Base-by-base conservation (phyloP, 352 stramenopile species). In the Phytophthora foliorum region DNA sequence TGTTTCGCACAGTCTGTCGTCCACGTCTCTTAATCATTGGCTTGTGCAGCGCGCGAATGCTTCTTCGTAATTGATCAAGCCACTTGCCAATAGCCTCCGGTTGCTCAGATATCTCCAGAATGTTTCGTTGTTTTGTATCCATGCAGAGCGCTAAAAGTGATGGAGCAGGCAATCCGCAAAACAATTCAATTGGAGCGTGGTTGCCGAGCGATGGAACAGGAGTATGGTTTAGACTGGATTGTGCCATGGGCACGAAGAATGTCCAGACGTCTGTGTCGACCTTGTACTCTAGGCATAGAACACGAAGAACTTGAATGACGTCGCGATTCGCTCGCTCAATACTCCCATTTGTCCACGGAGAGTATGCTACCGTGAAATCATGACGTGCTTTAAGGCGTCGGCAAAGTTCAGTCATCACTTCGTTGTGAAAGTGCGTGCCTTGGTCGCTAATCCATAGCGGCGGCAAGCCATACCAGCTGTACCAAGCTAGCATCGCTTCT, bases 211-310 rank as follows among this genome's bases (percentile, higher is more conserved):
- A 77, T 0, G 29, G 16, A 19, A 75, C 21, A 0, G 75, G 63
- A 36, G 58, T 73, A n/a, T 83, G 75, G 24, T 83, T 83, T 9
- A 77, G 17, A 27, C 55, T 78, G 10, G 58, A 53, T 56, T 78
- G 60, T 0, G 76, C 13, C 4, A 78, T 13, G 2, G 62, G 69
- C 2, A 76, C 36, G 6, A 81, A 44, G 27, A 53, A 69, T 22
- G 34, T 49, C 50, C 58, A 78, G 13, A 73, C 48, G 6, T 52
- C 34, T 1, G 51, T 69, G 16, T 74, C 19, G 1, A 74, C 13
- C 22, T 67, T 42, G 14, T 63, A 71, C 36, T 79, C 70, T 0
- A 72, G 24, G 5, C 50, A 54, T 14, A 78, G 19, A 2, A 29
- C 61, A 17, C 69, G 22, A 3, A 77, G 4, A 7, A 79, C 76